Evolutionary conservation across 2,329 filamentous ascomycete genomes (phyloP), one percentile per base, ranked within the genome.

Genomic region (Talaromyces sp.): DNA sequence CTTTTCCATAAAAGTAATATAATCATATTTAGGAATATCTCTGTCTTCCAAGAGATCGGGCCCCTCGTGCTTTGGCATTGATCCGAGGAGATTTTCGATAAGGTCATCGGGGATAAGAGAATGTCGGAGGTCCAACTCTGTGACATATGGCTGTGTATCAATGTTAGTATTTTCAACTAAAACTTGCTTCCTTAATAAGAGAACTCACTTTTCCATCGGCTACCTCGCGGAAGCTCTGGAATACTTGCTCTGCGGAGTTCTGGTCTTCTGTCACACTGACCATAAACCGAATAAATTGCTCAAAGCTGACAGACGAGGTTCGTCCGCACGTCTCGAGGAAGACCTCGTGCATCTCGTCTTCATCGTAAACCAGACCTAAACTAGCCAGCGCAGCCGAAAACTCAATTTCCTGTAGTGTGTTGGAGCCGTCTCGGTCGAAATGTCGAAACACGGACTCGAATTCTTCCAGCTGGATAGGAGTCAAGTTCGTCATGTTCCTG

Each of bases 211-310:
- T 99, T 67, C 95, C 95, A 79, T 99, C 95, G 19, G 95, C 95
- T 53, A 99, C 95, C 77, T 99, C 95, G 62, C 88, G 87, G 85
- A 99, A 99, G 65, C 90, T 96, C 78, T 99, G 93, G 81, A 95
- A 98, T 5, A 99, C 95, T 76, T 99, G 95, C 77, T 98, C 95
- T 13, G 95, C 95, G 4, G 93, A 97, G 75, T 99, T 97, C 78
- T 99, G 95, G 73, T 99, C 95, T 77, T 99, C 95, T 13, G 95
- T 99, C 56, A 97, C 95, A 68, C 96, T 92, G 55, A 99, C 95
- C 95, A 99, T 99, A 82, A 99, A 99, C 44, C 91, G 88, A 74
- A 99, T 99, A 73, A 99, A 99, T 77, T 98, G 93, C 79, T 99
- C 95, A 72, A 99, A 99, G 4, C 91, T 95, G 57, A 99, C 95